A percentile compares a stretch with the other conserved stretches of the same genome.
phyloP scores from a whole-genome alignment of 176 grass and related monocot species.

The Triticum monococcum region DNA sequence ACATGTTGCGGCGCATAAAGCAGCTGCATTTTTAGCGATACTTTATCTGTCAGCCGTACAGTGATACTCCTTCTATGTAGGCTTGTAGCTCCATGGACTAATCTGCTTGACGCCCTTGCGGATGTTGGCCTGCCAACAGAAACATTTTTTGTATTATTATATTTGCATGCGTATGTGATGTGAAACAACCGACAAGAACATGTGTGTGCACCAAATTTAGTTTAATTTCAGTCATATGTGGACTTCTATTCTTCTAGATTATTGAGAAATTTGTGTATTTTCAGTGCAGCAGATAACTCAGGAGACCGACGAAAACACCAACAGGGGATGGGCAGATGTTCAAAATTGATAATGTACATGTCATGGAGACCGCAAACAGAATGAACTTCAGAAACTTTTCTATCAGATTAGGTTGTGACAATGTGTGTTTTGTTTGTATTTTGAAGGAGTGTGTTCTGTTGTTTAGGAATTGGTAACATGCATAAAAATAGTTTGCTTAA shows the following conservation, averaged over 20 bases:
- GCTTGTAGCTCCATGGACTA: conserved; percentile 48
- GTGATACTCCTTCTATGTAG: not conserved
- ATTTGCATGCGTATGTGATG: not conserved
- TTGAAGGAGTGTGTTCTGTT: not conserved
- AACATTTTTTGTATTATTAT: not conserved
- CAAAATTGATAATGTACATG: too few relatives aligned
- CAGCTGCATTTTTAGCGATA: not conserved
- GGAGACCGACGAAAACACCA: not conserved
- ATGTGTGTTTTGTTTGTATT: too few relatives aligned
- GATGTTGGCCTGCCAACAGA: conserved; percentile 48
- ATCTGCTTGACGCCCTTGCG: conserved; percentile 64
- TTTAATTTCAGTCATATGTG: not conserved
- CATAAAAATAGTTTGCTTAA: not conserved
- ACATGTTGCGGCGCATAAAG: not conserved
- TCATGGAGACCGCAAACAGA: not conserved
- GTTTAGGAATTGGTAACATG: not conserved
- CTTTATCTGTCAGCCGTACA: not conserved
- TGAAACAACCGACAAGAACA: not conserved
- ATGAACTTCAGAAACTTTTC: not conserved
- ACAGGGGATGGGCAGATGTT: not conserved
- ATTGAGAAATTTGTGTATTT: not conserved
- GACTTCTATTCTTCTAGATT: not conserved
- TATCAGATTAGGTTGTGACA: not conserved
- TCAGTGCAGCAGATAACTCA: not conserved
- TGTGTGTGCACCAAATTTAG: not conserved